phyloP scores from a whole-genome alignment of 2,329 filamentous ascomycete species.

The Penicillium sp. region DNA sequence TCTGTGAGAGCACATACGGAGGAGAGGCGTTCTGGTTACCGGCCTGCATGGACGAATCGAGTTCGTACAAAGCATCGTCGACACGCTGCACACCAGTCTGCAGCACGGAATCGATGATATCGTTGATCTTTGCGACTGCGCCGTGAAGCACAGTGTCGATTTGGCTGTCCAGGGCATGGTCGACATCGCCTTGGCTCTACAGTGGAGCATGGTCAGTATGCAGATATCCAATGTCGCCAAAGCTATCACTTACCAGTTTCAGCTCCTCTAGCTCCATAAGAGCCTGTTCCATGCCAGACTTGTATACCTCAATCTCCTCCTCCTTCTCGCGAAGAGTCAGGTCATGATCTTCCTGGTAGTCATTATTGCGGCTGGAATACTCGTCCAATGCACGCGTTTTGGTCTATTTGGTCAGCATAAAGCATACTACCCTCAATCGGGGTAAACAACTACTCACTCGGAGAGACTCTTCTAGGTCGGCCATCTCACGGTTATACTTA shows the following conservation, averaged over 20 bases:
- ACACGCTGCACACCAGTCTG: constrained; percentile 91
- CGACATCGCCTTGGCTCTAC: constrained; percentile 68
- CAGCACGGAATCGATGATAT: constrained; percentile 94
- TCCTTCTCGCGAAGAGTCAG: constrained; percentile 87
- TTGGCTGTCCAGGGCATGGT: constrained; percentile 80
- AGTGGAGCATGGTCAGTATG: constrained; percentile 1
- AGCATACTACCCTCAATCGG: neutral
- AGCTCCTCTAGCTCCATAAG: constrained; percentile 89
- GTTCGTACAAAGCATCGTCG: constrained; percentile 93
- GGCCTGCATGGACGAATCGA: constrained; percentile 97
- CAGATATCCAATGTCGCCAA: neutral
- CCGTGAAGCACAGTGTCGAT: constrained; percentile 85
- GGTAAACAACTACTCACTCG: constrained; percentile 40
- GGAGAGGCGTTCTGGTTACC: constrained; percentile 98
- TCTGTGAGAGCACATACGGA: constrained; percentile 90
- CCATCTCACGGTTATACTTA: constrained; percentile 96
- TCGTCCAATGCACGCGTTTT: constrained; percentile 89
- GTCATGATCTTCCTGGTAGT: constrained; percentile 83
- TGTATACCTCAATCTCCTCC: constrained; percentile 96
- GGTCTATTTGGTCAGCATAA: constrained; percentile 52
- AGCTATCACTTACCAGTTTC: constrained; percentile 51
- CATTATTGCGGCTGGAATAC: constrained; percentile 70
- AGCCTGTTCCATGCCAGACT: constrained; percentile 95
- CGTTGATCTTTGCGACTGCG: constrained; percentile 89
- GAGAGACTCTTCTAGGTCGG: constrained; percentile 90